These are phyloP conservation scores for Toxoplasma gondii DNA, from an alignment of 169 alveolate genomes.

Conservation along the genomic window DNA sequence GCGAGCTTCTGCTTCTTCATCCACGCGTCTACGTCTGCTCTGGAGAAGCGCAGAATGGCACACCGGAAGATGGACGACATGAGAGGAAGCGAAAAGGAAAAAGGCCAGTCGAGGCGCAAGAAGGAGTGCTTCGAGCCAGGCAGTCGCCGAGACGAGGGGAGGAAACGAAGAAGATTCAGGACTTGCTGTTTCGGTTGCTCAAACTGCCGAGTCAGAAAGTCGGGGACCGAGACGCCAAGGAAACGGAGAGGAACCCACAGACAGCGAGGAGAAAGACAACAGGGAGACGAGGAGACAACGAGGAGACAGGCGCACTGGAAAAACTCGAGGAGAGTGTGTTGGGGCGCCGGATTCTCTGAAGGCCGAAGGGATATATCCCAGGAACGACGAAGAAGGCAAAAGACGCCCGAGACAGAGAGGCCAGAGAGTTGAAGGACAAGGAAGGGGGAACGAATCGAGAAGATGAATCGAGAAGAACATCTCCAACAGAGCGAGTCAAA, in stretches of 20 bases:
- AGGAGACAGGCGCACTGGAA: neutral
- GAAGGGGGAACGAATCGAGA: no score
- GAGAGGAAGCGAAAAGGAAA: neutral
- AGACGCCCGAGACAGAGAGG: neutral
- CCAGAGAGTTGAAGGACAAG: no score
- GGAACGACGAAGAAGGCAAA: neutral
- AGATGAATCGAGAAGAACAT: no score
- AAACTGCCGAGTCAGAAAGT: no score
- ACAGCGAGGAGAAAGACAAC: neutral
- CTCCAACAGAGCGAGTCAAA: no score
- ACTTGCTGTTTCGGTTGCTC: no score
- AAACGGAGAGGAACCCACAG: neutral
- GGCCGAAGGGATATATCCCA: neutral
- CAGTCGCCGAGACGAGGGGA: no score
- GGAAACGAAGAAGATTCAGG: no score
- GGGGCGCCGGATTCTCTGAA: neutral
- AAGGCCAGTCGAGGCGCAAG: neutral
- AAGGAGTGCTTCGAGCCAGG: no score
- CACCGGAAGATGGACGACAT: neutral
- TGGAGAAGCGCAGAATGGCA: neutral
- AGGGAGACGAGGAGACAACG: neutral
- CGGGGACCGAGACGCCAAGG: neutral
- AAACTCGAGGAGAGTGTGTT: neutral
- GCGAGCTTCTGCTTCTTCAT: constrained; percentile 27
- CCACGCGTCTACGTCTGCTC: constrained; percentile 60